Evolutionary conservation across 2,329 filamentous ascomycete species (phyloP).

Genomic region (Ophiostoma himal-ulmi): DNA sequence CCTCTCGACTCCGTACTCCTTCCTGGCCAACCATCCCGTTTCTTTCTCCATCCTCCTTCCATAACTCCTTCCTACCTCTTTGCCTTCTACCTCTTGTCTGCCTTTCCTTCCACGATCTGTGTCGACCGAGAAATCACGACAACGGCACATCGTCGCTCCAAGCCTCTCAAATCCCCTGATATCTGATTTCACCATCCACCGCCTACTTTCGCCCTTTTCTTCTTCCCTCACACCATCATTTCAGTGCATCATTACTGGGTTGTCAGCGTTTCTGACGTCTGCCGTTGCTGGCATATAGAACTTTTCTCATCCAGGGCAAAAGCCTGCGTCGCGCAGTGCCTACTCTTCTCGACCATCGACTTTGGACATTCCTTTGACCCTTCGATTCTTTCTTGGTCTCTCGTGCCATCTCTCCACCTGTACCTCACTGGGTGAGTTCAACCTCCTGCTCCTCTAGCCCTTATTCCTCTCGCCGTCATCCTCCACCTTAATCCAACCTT

Average conservation of each 20-base stretch:
- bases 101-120: background rate
- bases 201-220: too few relatives aligned
- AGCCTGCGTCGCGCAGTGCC: constrained; percentile 10
- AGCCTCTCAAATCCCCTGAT: background rate
- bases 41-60: background rate
- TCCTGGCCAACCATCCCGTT: constrained; percentile 11
- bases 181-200: background rate
- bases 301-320: constrained; percentile 4
- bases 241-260: background rate
- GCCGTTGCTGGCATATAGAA: background rate
- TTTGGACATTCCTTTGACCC: background rate
- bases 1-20: constrained; percentile 3
- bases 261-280: background rate
- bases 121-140: constrained; percentile 5
- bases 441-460: background rate
- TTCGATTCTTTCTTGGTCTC: background rate
- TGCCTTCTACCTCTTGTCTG: background rate
- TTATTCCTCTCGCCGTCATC: background rate
- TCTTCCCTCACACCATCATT: background rate
- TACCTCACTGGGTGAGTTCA: background rate
- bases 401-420: background rate
- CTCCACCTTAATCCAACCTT: background rate
- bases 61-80: background rate
- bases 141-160: constrained; percentile 1
- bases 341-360: background rate